Percentiles rank a stretch among this genome's conserved stretches.
phyloP scores from a whole-genome alignment of 345 rosid species.

The Acer campestre region DNA sequence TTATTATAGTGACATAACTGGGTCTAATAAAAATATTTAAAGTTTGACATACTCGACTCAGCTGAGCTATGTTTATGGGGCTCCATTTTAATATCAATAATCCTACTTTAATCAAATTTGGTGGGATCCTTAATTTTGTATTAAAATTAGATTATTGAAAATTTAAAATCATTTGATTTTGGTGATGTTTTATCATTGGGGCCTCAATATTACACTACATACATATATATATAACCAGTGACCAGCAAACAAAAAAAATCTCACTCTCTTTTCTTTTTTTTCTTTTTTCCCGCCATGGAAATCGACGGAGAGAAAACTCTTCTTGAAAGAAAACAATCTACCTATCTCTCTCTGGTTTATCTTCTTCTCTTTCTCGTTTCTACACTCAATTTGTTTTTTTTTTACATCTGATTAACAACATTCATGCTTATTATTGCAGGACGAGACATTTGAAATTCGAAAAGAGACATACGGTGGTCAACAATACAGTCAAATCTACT shows the following conservation, averaged over 20 bases:
- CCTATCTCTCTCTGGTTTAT: slow-evolving; percentile 56
- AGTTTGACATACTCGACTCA: no score
- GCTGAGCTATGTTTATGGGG: no score
- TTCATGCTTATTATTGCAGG: slow-evolving; percentile 41
- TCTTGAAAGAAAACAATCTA: slow-evolving; percentile 60
- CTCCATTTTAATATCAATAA: no score
- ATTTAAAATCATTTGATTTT: no score
- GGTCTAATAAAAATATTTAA: no score
- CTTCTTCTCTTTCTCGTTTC: background rate
- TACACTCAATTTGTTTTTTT: background rate
- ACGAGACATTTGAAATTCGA: slow-evolving; percentile 66
- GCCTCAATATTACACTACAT: no score
- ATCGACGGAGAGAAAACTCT: slow-evolving; percentile 45
- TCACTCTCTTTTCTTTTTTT: background rate
- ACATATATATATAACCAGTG: no score
- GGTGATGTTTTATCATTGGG: no score
- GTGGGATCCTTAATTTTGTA: no score
- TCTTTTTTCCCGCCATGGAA: slow-evolving; percentile 49
- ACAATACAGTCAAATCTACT: slow-evolving; percentile 93
- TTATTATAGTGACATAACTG: no score
- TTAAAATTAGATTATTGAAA: no score
- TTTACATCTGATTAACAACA: background rate
- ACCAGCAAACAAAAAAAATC: background rate
- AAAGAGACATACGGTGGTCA: slow-evolving; percentile 83
- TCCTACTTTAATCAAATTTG: no score